Percentiles rank a stretch among this genome's conserved stretches.
phyloP scores from a whole-genome alignment of 1,284 basidiomycete genomes.

The Cryptococcus sp. region DNA sequence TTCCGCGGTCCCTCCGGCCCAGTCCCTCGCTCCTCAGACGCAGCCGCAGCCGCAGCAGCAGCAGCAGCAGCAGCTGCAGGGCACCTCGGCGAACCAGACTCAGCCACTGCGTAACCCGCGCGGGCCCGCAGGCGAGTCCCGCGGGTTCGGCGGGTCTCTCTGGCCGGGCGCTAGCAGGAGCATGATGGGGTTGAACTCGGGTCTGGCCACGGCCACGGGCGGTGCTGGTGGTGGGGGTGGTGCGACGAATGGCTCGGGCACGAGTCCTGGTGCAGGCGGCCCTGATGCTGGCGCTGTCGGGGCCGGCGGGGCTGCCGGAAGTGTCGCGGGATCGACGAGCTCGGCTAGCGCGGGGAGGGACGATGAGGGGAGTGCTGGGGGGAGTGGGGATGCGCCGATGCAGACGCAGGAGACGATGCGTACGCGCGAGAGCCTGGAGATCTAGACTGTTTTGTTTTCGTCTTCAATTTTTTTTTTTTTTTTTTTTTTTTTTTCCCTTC shows the following conservation, averaged over 20 bases:
- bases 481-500: background rate
- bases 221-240: constrained; percentile 37
- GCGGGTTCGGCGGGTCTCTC: constrained; percentile 27
- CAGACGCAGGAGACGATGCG: constrained; percentile 12
- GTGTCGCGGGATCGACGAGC: constrained; percentile 1
- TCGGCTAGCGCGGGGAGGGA: constrained; percentile 2
- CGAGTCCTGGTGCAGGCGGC: constrained; percentile 3
- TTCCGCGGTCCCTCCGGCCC: constrained; percentile 5
- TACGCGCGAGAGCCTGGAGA: constrained; percentile 30
- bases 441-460: constrained; percentile 8
- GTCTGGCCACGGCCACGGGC: constrained; percentile 27
- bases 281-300: background rate
- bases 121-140: constrained; percentile 44
- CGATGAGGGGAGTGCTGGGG: background rate
- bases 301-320: background rate
- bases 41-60: background rate
- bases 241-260: constrained; percentile 20
- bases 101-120: constrained; percentile 42
- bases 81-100: constrained; percentile 1
- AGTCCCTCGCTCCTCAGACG: background rate
- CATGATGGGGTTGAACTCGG: constrained; percentile 15
- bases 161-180: constrained; percentile 16
- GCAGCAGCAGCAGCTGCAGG: background rate
- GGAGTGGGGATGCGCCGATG: background rate
- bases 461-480: background rate